phyloP scores from a whole-genome alignment of 192 early-diverging fungal genomes.

The Coemansia sp. region DNA sequence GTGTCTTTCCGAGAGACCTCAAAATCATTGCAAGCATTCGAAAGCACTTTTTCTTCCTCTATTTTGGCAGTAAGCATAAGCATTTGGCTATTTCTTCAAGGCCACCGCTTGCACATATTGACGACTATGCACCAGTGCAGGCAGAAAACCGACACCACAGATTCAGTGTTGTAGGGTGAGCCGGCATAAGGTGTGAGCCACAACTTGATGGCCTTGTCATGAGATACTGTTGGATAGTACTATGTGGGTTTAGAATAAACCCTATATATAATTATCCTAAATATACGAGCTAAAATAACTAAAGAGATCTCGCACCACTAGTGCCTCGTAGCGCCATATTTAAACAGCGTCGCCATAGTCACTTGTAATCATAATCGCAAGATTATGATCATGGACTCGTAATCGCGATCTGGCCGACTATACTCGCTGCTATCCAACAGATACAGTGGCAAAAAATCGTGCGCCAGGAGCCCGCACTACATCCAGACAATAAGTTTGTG shows the following conservation, averaged over 20 bases:
- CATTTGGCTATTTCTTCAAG: conserved; percentile 76
- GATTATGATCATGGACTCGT: too few species aligned
- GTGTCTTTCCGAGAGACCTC: conserved; percentile 56
- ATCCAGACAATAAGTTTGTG: conserved; percentile 93
- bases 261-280: too few species aligned
- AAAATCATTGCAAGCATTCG: conserved; percentile 26
- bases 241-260: too few species aligned
- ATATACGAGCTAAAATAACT: too few species aligned
- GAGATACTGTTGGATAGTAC: too few species aligned
- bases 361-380: too few species aligned
- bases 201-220: conserved; percentile 86
- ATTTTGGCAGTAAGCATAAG: conserved; percentile 53
- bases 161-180: conserved; percentile 19
- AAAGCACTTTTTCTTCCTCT: conserved; percentile 15
- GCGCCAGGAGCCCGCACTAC: conserved; percentile 78
- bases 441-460: conserved; percentile 80
- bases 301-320: too few species aligned
- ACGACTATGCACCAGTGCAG: neutral
- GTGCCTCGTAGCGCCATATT: too few species aligned
- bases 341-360: too few species aligned
- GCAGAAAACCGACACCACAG: conserved; percentile 65
- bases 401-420: too few species aligned
- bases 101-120: conserved; percentile 76
- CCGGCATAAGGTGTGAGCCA: conserved; percentile 54
- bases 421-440: too few species aligned